Evolutionary conservation across 163 green algal species (phyloP).

Genomic region (Prototheca cutis): DNA sequence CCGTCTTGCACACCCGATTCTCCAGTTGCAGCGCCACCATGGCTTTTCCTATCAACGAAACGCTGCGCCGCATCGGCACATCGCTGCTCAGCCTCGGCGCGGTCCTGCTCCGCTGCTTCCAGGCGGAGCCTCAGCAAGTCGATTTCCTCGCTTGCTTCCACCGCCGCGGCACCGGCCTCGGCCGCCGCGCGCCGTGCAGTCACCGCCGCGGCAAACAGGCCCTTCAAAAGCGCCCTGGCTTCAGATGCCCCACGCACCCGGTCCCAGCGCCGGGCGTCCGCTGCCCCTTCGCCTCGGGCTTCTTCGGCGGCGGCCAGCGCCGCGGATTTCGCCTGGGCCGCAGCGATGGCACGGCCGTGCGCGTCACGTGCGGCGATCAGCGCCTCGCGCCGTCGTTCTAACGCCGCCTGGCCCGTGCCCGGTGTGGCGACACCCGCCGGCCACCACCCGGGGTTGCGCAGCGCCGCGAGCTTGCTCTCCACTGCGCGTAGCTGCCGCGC

Average conservation of each 20-base stretch:
- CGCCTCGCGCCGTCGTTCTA: constrained; percentile 22
- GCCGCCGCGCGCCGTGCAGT: neutral
- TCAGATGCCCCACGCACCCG: constrained; percentile 53
- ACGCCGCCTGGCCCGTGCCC: constrained; percentile 10
- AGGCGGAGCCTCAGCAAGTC: constrained; percentile 61
- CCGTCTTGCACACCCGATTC: no score
- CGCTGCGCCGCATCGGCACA: neutral
- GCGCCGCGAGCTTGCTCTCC: constrained; percentile 8
- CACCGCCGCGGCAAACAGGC: constrained; percentile 50
- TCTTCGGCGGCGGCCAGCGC: constrained; percentile 49
- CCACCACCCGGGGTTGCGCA: constrained; percentile 16
- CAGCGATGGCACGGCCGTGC: constrained; percentile 19
- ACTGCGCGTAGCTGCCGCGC: constrained; percentile 1
- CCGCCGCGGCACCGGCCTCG: neutral
- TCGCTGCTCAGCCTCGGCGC: no score
- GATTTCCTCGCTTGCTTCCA: constrained; percentile 47
- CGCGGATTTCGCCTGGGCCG: constrained; percentile 25
- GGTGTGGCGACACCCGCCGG: neutral
- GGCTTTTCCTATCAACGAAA: no score
- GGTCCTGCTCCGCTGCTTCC: constrained; percentile 38
- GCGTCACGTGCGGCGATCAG: constrained; percentile 15
- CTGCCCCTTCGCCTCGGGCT: constrained; percentile 39
- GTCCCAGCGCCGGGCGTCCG: constrained; percentile 61
- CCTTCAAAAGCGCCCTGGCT: constrained; percentile 55
- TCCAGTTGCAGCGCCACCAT: no score